Conservation (phyloP, 140 eudicot genomes). For the Eryngium alpinum region DNA sequence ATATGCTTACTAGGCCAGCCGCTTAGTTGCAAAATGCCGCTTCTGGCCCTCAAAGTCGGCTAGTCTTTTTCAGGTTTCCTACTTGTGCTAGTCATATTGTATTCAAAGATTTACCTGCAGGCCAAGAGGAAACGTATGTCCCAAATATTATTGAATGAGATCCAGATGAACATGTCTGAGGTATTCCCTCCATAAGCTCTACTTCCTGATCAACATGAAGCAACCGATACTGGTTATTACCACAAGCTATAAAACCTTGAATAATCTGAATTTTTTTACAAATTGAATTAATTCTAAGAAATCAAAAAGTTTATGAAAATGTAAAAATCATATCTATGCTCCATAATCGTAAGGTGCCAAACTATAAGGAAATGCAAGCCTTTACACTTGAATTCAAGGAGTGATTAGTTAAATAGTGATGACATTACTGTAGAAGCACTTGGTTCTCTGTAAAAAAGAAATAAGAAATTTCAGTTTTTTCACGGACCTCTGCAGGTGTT, state of each 20-base stretch:
- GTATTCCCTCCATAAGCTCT: not conserved
- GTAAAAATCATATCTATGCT: too few relatives aligned
- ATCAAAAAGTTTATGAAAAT: too few relatives aligned
- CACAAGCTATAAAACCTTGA: not conserved
- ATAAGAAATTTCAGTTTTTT: not conserved
- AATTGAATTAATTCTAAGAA: too few relatives aligned
- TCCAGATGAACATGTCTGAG: constrained; percentile 6
- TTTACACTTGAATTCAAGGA: not conserved
- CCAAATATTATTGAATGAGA: not conserved
- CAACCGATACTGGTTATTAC: not conserved
- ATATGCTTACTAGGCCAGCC: not conserved
- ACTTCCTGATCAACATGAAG: constrained; percentile 8
- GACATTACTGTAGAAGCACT: not conserved
- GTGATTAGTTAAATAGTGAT: not conserved
- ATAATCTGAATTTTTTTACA: not conserved
- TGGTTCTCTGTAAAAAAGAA: not conserved
- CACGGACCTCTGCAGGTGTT: constrained; percentile 6
- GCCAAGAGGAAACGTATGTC: not conserved
- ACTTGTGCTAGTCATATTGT: not conserved
- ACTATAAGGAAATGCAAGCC: too few relatives aligned
- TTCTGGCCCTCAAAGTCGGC: too few relatives aligned
- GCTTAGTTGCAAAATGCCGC: not conserved
- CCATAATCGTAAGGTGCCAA: too few relatives aligned
- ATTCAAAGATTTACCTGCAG: not conserved
- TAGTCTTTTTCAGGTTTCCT: not conserved